A percentile compares a stretch with the other conserved stretches of the same genome.
phyloP scores from a whole-genome alignment of 2,329 filamentous ascomycete genomes.

The Sporothrix pseudoabietina region DNA sequence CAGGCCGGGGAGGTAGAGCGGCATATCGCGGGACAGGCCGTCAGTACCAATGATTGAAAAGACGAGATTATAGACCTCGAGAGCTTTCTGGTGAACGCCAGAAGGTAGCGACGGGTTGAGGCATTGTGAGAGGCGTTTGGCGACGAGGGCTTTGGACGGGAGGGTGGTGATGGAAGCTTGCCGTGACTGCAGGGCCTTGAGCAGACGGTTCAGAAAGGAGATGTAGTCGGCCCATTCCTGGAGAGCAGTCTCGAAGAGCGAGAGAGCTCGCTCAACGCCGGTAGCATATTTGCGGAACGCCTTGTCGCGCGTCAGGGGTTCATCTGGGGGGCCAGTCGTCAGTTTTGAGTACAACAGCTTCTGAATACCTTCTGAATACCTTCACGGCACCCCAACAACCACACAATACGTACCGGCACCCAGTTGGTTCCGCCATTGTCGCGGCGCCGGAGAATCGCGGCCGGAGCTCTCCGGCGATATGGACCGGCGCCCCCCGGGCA shows the following conservation, averaged over 20 bases:
- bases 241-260: conserved; percentile 86
- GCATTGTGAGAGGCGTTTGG: conserved; percentile 92
- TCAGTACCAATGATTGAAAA: conserved; percentile 84
- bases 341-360: not conserved
- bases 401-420: conserved; percentile 63
- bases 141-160: conserved; percentile 79
- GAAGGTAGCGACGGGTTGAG: conserved; percentile 90
- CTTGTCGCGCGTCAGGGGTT: conserved; percentile 61
- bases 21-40: conserved; percentile 77
- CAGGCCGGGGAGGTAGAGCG: conserved; percentile 86
- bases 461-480: conserved; percentile 82
- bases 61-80: conserved; percentile 90
- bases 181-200: conserved; percentile 91
- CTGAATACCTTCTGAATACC: too few relatives aligned
- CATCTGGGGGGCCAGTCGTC: conserved; percentile 48
- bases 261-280: conserved; percentile 81
- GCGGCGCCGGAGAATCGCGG: conserved; percentile 71
- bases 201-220: conserved; percentile 85
- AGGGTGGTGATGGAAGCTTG: conserved; percentile 71
- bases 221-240: conserved; percentile 99
- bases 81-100: conserved; percentile 93
- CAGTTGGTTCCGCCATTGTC: conserved; percentile 75
- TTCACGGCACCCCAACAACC: not conserved
- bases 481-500: conserved; percentile 57
- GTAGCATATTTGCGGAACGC: conserved; percentile 85